These are phyloP conservation scores for Aspergillus piperis DNA, from an alignment of 2,329 filamentous ascomycete genomes.

Conservation along the genomic window DNA sequence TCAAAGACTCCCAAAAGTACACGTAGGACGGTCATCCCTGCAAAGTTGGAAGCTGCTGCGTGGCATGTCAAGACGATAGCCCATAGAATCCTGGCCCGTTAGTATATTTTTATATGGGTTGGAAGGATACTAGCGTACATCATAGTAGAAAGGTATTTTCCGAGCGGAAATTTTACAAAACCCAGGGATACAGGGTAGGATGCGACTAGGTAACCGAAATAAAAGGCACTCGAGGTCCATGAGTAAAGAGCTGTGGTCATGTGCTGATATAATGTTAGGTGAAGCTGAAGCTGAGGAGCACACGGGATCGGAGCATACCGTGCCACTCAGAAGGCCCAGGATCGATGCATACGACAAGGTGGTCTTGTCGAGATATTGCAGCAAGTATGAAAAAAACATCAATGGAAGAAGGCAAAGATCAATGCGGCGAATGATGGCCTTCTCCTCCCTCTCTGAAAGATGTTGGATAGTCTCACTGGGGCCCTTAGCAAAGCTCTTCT, in stretches of 20 bases:
- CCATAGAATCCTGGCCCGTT: constrained; percentile 24
- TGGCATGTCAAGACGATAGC: constrained; percentile 31
- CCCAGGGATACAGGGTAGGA: constrained; percentile 37
- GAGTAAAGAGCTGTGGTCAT: constrained; percentile 18
- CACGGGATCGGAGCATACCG: background rate
- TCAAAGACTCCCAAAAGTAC: constrained; percentile 47
- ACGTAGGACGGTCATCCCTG: constrained; percentile 40
- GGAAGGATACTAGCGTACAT: constrained; percentile 13
- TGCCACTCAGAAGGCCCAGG: constrained; percentile 2
- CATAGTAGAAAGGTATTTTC: constrained; percentile 31
- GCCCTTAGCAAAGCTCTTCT: background rate
- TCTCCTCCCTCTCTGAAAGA: constrained; percentile 1
- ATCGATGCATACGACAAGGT: constrained; percentile 6
- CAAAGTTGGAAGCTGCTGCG: constrained; percentile 37
- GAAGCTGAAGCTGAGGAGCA: too few relatives aligned
- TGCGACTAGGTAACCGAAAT: constrained; percentile 31
- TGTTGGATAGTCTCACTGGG: constrained; percentile 1
- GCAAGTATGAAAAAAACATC: constrained; percentile 6
- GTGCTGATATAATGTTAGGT: background rate
- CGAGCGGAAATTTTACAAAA: constrained; percentile 35
- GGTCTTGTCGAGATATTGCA: constrained; percentile 7
- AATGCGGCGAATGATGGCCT: constrained; percentile 8
- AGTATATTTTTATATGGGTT: background rate
- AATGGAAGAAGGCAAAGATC: constrained; percentile 6
- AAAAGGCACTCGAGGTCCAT: constrained; percentile 28